phyloP scores from a whole-genome alignment of 805 yeast genomes.

The Wickerhamomyces canadensis region DNA sequence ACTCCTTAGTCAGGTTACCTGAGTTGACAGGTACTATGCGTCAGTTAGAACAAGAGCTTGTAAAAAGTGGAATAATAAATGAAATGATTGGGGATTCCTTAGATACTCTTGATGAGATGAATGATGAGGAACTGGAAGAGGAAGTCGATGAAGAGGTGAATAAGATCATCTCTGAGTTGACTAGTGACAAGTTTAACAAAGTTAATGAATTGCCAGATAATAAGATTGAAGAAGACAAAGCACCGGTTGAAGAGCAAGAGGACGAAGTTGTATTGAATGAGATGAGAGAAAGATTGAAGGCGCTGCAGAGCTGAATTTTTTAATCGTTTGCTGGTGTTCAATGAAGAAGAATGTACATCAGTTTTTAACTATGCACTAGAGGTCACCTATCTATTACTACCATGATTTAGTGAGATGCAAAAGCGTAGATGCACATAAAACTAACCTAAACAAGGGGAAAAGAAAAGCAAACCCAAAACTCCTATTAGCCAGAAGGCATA shows the following conservation, averaged over 20 bases:
- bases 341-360: too few relatives aligned
- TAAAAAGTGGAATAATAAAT: slow-evolving; percentile 80
- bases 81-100: slow-evolving; percentile 94
- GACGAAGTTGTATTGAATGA: slow-evolving; percentile 72
- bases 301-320: slow-evolving; percentile 57
- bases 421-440: too few relatives aligned
- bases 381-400: too few relatives aligned
- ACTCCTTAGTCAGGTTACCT: slow-evolving; percentile 70
- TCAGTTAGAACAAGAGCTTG: slow-evolving; percentile 78
- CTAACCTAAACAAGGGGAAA: too few relatives aligned
- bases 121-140: slow-evolving; percentile 59
- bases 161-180: slow-evolving; percentile 46
- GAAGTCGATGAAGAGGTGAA: slow-evolving; percentile 61
- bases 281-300: slow-evolving; percentile 85
- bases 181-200: slow-evolving; percentile 36
- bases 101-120: slow-evolving; percentile 62
- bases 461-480: too few relatives aligned
- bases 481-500: too few relatives aligned
- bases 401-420: too few relatives aligned
- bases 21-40: slow-evolving; percentile 78
- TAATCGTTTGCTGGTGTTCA: too few relatives aligned
- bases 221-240: slow-evolving; percentile 19
- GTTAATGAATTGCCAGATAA: slow-evolving; percentile 31
- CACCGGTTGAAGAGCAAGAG: slow-evolving; percentile 33
- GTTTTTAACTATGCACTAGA: too few relatives aligned